Evolutionary conservation across 2,329 filamentous ascomycete species (phyloP).

Genomic region (Kalmusia sp.): DNA sequence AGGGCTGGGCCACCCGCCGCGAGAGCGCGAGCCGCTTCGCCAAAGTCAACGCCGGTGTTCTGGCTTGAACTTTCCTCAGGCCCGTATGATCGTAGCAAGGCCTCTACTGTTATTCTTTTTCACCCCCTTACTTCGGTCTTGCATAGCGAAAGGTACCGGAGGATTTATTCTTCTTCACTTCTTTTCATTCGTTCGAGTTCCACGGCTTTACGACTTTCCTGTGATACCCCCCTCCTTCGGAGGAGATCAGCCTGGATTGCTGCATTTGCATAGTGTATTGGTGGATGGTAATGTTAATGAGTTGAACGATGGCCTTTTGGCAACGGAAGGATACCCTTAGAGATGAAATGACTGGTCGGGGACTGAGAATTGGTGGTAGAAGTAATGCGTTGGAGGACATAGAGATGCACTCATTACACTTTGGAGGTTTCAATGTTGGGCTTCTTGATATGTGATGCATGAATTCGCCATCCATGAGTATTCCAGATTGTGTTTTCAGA

Average conservation of each 20-base stretch:
- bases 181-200: slow-evolving; percentile 14
- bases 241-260: slow-evolving; percentile 28
- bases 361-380: slow-evolving; percentile 5
- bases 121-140: background rate
- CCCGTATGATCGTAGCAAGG: slow-evolving; percentile 1
- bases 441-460: no score
- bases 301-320: slow-evolving; percentile 11
- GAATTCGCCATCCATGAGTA: no score
- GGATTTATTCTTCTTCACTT: slow-evolving; percentile 11
- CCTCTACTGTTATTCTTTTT: background rate
- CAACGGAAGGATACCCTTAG: background rate
- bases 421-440: no score
- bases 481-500: no score
- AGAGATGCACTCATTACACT: no score
- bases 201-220: slow-evolving; percentile 24
- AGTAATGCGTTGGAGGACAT: background rate
- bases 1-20: slow-evolving; percentile 75
- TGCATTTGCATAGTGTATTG: slow-evolving; percentile 26
- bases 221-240: slow-evolving; percentile 38
- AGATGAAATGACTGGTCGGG: slow-evolving; percentile 13
- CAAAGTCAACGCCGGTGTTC: slow-evolving; percentile 33
- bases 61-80: slow-evolving; percentile 27
- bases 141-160: slow-evolving; percentile 12
- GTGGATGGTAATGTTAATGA: slow-evolving; percentile 21
- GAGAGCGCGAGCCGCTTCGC: slow-evolving; percentile 36